Evolutionary conservation across 768 basidiomycete genomes (phyloP), one percentile per base, ranked within the genome.

Genomic region (Phaffia australis): DNA sequence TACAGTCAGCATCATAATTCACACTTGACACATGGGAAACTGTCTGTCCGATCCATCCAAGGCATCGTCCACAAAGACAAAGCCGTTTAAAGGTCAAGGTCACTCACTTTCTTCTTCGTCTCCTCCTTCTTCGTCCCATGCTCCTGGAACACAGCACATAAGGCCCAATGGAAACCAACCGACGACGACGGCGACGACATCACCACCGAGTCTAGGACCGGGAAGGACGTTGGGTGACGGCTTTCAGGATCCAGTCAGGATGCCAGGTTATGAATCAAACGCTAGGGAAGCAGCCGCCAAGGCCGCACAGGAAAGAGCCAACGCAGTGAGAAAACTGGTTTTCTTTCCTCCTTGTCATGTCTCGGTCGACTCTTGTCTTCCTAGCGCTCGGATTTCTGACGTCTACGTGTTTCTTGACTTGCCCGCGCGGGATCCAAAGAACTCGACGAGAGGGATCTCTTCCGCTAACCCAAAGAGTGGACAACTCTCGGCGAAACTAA

Each of bases 401-500:
- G 32, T 29, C 25, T n/a, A 19, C 27, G 19, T 61, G 19, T 16
- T 29, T 55, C 16, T 30, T 30, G 1, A 18, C 47, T 29, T 29
- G 23, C 6, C 42, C 42, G 16, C 3, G 27, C 29, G 14, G 27
- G 15, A 8, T 25, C 27, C 11, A 2, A 32, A 67, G 66, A 55
- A 47, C 54, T 60, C 66, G 11, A 25, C 50, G 14, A 47, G 66
- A 27, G 66, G 66, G 8, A 46, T 67, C 19, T 67, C 66, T 3
- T 21, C 60, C 0, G 25, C 66, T 1, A 67, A 67, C 29, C 66
- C 66, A 0, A 67, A 67, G 47, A 61, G 60, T 15, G 66, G 66
- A 18, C 60, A 62, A 18, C 60, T 67, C 25, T 55, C 66, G 19
- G 66, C 55, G 16, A 67, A 67, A 48, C 66, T 67, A 19, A 57